Evolutionary conservation across 371 early-diverging fungal species (phyloP), one percentile per base, ranked within the genome.

Genomic region (Mucor mucedo): DNA sequence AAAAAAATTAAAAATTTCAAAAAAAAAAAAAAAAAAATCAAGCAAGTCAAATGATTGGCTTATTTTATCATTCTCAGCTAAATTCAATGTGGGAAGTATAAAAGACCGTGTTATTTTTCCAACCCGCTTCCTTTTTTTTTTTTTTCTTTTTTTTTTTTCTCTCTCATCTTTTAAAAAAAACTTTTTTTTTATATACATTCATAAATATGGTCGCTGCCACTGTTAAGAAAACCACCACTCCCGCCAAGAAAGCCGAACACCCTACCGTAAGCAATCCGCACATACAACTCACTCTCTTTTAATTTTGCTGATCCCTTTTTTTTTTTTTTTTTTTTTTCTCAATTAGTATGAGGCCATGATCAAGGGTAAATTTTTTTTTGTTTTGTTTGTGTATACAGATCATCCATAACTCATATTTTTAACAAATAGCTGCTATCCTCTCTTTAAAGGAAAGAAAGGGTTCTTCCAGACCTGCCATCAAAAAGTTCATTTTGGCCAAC

Each of bases 401-500:
- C 35, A 35, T 8, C 35, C 35, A 35, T 35, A 21, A 16, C 33
- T n/a, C 8, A 21, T 2, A n/a, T 39, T 40, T 16, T 40, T 45
- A 50, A 10, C 21, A 21, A 21, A 21, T 66, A 81, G 84, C 76
- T 58, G 89, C 89, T 42, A 85, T 90, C 58, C 72, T 83, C 41
- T 79, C 82, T 53, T 80, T 90, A 70, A 90, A 90, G 82, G 92
- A 92, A 74, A 88, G 91, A 72, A 87, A 83, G 70, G 93, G 93
- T 52, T 85, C 87, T 62, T 87, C 88, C 47, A 89, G 92, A 71
- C 89, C 85, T 64, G 90, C 90, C 53, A 86, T 93, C 80, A 92
- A 91, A 76, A 93, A 92, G 81, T 92, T 91, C 77, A 91, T 93
- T 67, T 75, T 84, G 68, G 85, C 90, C 69, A 93, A 91, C 86